Conservation (phyloP, 805 yeast genomes). For the Metahyphopichia silvanorum region DNA sequence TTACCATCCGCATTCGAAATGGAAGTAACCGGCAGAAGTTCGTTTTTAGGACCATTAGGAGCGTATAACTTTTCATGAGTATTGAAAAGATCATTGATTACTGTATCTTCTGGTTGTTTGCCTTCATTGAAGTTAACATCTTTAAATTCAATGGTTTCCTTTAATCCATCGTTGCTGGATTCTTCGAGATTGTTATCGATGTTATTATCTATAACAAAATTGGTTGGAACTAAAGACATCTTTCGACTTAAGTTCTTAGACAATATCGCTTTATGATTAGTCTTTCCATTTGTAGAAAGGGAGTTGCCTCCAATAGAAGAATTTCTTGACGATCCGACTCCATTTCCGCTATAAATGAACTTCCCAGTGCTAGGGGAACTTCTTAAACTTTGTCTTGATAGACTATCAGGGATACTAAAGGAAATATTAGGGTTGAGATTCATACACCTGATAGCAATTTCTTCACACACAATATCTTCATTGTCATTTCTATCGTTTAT, state of each 20-base stretch:
- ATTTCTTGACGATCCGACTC: neutral
- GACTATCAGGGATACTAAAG: constrained; percentile 5
- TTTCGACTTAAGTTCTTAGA: constrained; percentile 19
- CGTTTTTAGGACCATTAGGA: constrained; percentile 6
- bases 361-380: neutral
- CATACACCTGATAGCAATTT: constrained; percentile 20
- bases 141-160: constrained; percentile 14
- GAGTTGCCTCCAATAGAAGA: neutral
- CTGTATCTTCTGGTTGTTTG: neutral
- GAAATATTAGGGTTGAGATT: constrained; percentile 16
- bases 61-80: constrained; percentile 33
- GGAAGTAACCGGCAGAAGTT: too few relatives aligned
- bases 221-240: constrained; percentile 28
- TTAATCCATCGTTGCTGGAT: constrained; percentile 1
- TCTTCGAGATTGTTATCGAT: neutral
- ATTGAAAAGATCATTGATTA: constrained; percentile 16
- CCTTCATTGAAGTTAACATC: constrained; percentile 19
- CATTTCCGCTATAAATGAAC: constrained; percentile 3
- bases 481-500: constrained; percentile 9
- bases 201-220: constrained; percentile 15
- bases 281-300: constrained; percentile 5
- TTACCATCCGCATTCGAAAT: constrained; percentile 1
- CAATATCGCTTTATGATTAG: constrained; percentile 12
- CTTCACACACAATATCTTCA: constrained; percentile 15
- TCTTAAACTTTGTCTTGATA: neutral